Evolutionary conservation across 805 yeast genomes (phyloP), one percentile per base, ranked within the genome.

Genomic region (Hanseniaspora taiwanica): DNA sequence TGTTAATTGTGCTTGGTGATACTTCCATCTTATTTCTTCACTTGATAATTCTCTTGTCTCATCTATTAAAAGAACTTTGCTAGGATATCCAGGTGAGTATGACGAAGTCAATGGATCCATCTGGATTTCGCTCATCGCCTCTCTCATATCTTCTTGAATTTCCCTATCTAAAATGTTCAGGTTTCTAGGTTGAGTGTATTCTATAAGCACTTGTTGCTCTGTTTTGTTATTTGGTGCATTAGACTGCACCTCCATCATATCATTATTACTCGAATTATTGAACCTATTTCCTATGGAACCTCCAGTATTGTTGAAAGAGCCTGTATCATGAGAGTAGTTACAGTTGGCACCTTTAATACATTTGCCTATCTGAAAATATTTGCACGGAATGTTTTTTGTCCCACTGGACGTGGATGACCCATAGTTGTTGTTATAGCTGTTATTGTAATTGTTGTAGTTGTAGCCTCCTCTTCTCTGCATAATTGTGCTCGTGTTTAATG

Each of bases 11-110:
- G 78, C 72, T 39, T 65, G 64, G 45, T 61, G 55, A 44, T 59
- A 72, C 44, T 66, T 65, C 39, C 67, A 55, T 41, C 81, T 55
- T 16, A 64, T 56, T 47, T 76, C 81, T 44, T 74, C 81, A 18
- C 57, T 60, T 0, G 79, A 73, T 18, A 67, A 51, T 44, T 76
- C 81, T 49, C 81, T 57, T 18, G 4, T 3, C 1, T 68, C 72
- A 2, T 58, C 47, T 7, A 75, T 70, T 33, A 76, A 49, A 47
- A 71, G 73, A 36, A 63, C 61, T 7, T 63, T 62, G 1, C 73
- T 72, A 1, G 76, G 76, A 2, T 53, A 51, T 1, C 62, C 65
- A n/a, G 71, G 50, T 20, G 80, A 72, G 52, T 68, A 72, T 1
- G 69, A 58, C 0, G 78, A 64, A 2, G 68, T 51, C 12, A 55